A percentile compares a stretch with the other conserved stretches of the same genome.
Conservation (phyloP, 169 alveolate genomes). For the Plasmodium gonderi region DNA sequence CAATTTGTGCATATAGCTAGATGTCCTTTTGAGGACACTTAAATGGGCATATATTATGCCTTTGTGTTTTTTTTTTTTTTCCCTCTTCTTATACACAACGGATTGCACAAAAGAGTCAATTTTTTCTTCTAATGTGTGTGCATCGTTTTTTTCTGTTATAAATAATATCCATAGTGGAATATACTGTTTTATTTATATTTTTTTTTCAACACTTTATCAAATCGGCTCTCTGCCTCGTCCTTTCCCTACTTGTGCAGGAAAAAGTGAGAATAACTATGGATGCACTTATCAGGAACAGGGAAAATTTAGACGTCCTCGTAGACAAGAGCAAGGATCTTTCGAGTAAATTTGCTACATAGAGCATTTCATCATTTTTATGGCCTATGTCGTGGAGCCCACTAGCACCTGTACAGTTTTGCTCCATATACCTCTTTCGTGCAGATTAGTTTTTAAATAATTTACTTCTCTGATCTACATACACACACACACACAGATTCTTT, state of each 20-base stretch:
- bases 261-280: conserved; percentile 73
- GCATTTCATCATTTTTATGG: not conserved
- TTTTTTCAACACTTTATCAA: too few species aligned
- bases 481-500: not conserved
- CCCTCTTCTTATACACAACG: too few species aligned
- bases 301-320: conserved; percentile 74
- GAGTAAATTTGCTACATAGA: conserved; percentile 26
- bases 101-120: too few species aligned
- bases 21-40: not conserved
- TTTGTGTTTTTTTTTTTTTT: not conserved
- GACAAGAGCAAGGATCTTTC: conserved; percentile 76
- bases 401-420: not conserved
- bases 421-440: not conserved
- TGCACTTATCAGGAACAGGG: conserved; percentile 67
- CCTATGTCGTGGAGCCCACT: not conserved
- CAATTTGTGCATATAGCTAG: not conserved
- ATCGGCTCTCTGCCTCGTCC: not conserved
- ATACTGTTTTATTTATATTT: not conserved
- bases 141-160: not conserved
- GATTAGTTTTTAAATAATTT: not conserved
- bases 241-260: conserved; percentile 21
- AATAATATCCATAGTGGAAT: not conserved
- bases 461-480: not conserved
- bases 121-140: too few species aligned
- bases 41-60: not conserved